Evolutionary conservation across 2,329 filamentous ascomycete genomes (phyloP), one percentile per base, ranked within the genome.

Genomic region (Chlorencoelia australis): DNA sequence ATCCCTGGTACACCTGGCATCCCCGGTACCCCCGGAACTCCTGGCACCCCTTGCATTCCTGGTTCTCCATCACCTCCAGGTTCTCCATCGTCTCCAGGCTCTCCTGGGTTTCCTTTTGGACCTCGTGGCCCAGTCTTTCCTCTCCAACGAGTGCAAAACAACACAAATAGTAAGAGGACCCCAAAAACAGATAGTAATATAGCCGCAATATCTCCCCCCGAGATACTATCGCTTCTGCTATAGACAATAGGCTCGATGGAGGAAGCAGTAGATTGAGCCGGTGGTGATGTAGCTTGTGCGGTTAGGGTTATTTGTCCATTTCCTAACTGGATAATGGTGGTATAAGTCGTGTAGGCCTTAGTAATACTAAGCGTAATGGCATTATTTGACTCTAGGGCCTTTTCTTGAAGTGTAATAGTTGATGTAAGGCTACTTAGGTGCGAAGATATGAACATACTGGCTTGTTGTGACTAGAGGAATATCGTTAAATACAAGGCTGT

Each of bases 271-370:
- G 21, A 15, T 4, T 33, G 21, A 25, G 31, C 7, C 13, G 22
- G 10, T 10, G 22, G 10, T 25, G 22, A 10, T 24, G 16, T 16
- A 16, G 7, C 14, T 15, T 24, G 5, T 14, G 9, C 16, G 9
- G 19, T 33, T 33, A n/a, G 7, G 19, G 31, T 24, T 11, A 18
- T 16, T 33, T 13, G 7, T 3, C 31, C 21, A 25, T 25, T 33
- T 25, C 31, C 31, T 33, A 33, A 33, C 21, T 25, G 21, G 31
- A 33, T 33, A 25, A 33, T 16, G 11, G 21, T 33, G 9, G 31
- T 33, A 11, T 33, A 33, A 15, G 31, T 33, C 15, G 31, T 33
- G 17, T 33, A 25, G 2, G 13, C 4, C 25, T 25, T n/a, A 4
- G 21, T 33, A 26, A 33, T 25, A 25, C 31, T 33, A 15, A 25